phyloP scores from a whole-genome alignment of 768 basidiomycete species.

The Dioszegia crocea region DNA sequence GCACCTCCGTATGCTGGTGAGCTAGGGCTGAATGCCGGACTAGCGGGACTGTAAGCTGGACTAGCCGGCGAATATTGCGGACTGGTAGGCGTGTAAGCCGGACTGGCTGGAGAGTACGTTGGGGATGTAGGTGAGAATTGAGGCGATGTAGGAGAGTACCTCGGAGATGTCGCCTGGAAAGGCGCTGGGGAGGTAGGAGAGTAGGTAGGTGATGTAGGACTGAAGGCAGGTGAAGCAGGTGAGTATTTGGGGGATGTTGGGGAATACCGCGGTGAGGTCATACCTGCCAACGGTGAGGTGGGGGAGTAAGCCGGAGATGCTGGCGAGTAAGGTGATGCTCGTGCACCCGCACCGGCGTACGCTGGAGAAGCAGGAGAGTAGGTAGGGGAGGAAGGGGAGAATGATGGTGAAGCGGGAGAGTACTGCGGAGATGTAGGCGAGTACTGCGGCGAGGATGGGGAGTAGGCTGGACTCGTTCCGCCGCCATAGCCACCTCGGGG shows the following conservation, averaged over 20 bases:
- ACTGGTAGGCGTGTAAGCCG: conserved; percentile 79
- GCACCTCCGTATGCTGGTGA: conserved; percentile 26
- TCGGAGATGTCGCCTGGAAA: conserved; percentile 50
- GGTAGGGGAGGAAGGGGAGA: conserved; percentile 44
- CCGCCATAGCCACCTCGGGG: conserved; percentile 62
- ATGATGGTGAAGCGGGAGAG: conserved; percentile 44
- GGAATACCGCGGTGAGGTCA: conserved; percentile 43
- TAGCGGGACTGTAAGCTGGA: conserved; percentile 89
- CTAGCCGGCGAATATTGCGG: conserved; percentile 90
- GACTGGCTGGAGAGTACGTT: conserved; percentile 84
- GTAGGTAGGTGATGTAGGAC: conserved; percentile 59
- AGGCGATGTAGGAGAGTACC: conserved; percentile 34
- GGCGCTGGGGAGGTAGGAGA: conserved; percentile 39
- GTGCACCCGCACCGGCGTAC: conserved; percentile 21
- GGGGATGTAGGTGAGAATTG: conserved; percentile 66
- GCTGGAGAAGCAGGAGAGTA: conserved; percentile 52
- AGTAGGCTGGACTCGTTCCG: conserved; percentile 43
- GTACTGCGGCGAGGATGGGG: conserved; percentile 46
- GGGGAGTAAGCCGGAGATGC: conserved; percentile 39
- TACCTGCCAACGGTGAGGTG: conserved; percentile 34
- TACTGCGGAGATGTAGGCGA: conserved; percentile 45
- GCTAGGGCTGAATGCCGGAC: conserved; percentile 59
- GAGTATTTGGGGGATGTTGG: conserved; percentile 46
- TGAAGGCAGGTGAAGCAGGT: conserved; percentile 57
- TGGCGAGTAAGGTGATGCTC: conserved; percentile 37